Base-by-base conservation (phyloP, 2,329 filamentous ascomycete species). In the Arthrobotrys conoides region DNA sequence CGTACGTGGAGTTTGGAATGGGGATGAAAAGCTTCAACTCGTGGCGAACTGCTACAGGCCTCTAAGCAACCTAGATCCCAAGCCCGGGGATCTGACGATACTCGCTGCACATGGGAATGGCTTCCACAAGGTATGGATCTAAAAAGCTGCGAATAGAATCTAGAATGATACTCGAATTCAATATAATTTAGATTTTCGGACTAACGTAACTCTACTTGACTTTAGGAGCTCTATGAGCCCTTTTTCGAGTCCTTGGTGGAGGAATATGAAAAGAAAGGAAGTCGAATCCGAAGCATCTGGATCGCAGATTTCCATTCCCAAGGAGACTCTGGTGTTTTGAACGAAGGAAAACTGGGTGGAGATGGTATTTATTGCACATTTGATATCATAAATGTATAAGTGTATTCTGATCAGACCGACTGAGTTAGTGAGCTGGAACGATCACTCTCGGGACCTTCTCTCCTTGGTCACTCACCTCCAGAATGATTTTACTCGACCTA, bases 31-130 rank as follows among this genome's bases (percentile, higher is more conserved):
- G 3, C 87, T 97, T 1, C 85, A 90, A 68, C 85, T 97, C 3
- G 89, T 90, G 6, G 88, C 97, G 66, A 97, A 97, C 86, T 93
- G 97, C 83, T 98, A 98, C 83, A 92, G 89, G 0, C 94, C 94
- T 0, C 86, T 89, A 69, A 88, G 91, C 82, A 94, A 94, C 81
- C 87, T 86, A 8, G 0, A 84, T 86, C 91, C 93, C 0, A 87
- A 89, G 80, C 89, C 90, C 0, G 92, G 93, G 33, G 93, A 96
- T 84, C 86, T 97, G 6, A 97, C 93, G 20, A 90, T 97, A 75
- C 90, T 98, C 68, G 93, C 89, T 10, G 91, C 91, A 3, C 94
- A 97, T 85, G 95, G 93, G 64, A 97, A 97, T 86, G 95, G 91
- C 9, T 97, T 97, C 81, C 92, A 93, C 10, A 98, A 97, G 88